Conservation (phyloP, 2,329 filamentous ascomycete genomes). For the Hypoxylon sp. region DNA sequence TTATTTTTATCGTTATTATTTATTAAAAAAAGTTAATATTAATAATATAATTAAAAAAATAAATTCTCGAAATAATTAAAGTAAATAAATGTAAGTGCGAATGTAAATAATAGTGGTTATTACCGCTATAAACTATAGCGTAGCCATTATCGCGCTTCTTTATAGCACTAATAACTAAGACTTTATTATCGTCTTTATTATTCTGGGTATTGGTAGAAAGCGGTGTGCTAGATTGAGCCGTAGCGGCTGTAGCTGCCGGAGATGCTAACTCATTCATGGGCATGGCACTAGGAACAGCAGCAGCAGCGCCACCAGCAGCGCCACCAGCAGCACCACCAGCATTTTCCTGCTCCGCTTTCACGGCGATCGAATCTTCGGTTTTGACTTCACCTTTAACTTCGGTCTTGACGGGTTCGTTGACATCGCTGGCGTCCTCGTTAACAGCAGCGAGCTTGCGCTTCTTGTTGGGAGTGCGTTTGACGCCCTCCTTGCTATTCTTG, state of each 20-base stretch:
- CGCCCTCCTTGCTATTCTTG: conserved; percentile 48
- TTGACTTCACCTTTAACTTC: conserved; percentile 56
- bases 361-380: conserved; percentile 52
- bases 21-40: conserved; percentile 50
- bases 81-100: conserved; percentile 43
- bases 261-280: conserved; percentile 10
- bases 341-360: conserved; percentile 52
- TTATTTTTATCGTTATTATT: conserved; percentile 28
- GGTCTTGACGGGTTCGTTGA: conserved; percentile 52
- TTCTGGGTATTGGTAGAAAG: conserved; percentile 35
- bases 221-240: conserved; percentile 21
- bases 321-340: conserved; percentile 34
- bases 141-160: conserved; percentile 44
- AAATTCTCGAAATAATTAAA: conserved; percentile 43
- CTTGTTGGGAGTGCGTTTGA: conserved; percentile 49
- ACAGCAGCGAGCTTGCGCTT: conserved; percentile 56
- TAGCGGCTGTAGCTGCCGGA: not conserved
- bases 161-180: conserved; percentile 50
- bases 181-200: conserved; percentile 51
- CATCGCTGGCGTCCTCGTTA: conserved; percentile 54
- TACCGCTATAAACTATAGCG: conserved; percentile 24
- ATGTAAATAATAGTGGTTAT: conserved; percentile 43
- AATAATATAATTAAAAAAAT: conserved; percentile 51
- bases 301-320: too few species aligned
- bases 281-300: conserved; percentile 26